Base-by-base conservation (phyloP, 2,329 filamentous ascomycete species). In the Talaromyces sp. region DNA sequence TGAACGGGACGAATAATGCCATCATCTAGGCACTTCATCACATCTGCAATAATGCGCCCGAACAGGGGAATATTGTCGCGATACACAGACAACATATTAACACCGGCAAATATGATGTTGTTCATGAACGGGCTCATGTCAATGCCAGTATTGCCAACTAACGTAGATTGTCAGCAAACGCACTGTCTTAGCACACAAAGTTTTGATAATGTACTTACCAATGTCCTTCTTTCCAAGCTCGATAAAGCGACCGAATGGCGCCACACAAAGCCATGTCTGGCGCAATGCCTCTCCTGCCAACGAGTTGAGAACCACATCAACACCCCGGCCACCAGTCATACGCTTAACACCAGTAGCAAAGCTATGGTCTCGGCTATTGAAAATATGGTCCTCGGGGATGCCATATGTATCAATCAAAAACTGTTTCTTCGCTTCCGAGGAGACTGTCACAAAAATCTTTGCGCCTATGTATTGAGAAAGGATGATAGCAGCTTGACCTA, bases 1-100 rank as follows among this genome's bases (percentile, higher is more conserved):
- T 71, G 69, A 11, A 72, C 65, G 10, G 68, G 68, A 25, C 45
- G 19, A 25, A 47, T 47, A 11, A 47, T 47, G 45, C 45, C 45
- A 47, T 25, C 45, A 47, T 19, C 19, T 5, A 47, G 19, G 22
- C 45, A 47, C 25, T 25, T 47, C 45, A 47, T 47, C 45, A 47
- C 45, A 47, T 47, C 45, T 25, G 45, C 45, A 15, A 47, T 47
- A 25, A 47, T 47, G 45, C 45, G 19, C 2, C 45, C 45, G 22
- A 47, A 47, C 11, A 25, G 45, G 19, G 45, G 45, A 25, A 47
- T 47, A 25, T 47, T 47, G 45, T 47, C 45, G 45, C 45, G 45
- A 15, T 47, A 25, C 22, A 25, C 45, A 25, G 45, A 47, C 19
- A 47, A 47, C 45, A 47, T 47, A 13, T 47, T 47, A 5, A 25